Conservation (phyloP, 768 basidiomycete genomes). For the Mrakia gelida region DNA sequence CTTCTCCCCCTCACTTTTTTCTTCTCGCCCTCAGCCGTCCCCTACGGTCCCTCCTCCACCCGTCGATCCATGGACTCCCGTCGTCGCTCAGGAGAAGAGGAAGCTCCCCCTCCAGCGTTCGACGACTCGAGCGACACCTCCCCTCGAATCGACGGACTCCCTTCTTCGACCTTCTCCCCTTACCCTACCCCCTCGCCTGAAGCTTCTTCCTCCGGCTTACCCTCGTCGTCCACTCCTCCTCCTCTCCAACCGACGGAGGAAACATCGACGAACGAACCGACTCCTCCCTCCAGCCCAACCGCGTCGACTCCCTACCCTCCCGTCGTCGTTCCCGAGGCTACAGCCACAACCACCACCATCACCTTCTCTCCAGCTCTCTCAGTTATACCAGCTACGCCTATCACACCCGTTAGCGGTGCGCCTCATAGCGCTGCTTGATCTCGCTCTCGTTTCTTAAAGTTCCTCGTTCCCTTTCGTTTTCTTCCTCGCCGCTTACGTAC, state of each 20-base stretch:
- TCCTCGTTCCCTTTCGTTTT: too few species aligned
- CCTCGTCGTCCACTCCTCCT: not conserved
- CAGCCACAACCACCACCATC: too few species aligned
- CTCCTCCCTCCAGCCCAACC: not conserved
- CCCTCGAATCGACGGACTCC: constrained; percentile 7
- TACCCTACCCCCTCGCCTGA: not conserved
- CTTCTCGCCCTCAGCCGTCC: not conserved
- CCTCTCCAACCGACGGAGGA: too few species aligned
- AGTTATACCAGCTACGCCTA: too few species aligned
- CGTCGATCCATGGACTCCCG: constrained; percentile 10
- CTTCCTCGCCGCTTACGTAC: too few species aligned
- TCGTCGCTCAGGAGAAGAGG: constrained; percentile 10
- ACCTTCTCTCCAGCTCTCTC: too few species aligned
- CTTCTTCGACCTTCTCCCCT: not conserved
- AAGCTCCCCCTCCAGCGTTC: not conserved
- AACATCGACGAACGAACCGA: too few species aligned
- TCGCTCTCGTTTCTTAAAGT: too few species aligned
- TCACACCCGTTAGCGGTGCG: too few species aligned
- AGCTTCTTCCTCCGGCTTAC: not conserved
- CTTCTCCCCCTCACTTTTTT: not conserved
- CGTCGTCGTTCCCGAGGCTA: not conserved
- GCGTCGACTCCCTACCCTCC: not conserved
- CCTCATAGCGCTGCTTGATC: too few species aligned
- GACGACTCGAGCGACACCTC: constrained; percentile 6
- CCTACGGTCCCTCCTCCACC: constrained; percentile 3